A percentile compares a stretch with the other conserved stretches of the same genome.
Evolutionary conservation across 495 filamentous ascomycete species (phyloP).

Genomic region (Aspergillus conjunctus): DNA sequence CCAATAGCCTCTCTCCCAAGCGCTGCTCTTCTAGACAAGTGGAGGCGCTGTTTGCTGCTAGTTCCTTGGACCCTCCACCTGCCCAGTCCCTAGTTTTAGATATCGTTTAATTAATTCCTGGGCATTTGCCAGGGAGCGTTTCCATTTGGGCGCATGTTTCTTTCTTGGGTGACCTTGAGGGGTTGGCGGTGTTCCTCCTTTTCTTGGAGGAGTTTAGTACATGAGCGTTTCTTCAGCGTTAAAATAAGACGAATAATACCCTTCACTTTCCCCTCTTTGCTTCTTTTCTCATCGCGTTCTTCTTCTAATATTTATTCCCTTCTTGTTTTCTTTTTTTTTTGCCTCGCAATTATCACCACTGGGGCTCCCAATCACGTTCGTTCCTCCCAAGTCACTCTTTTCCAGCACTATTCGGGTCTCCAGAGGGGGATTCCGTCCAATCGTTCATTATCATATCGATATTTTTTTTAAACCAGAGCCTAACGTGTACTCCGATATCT

Average conservation of each 20-base stretch:
- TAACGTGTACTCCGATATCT: neutral
- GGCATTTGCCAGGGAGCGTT: neutral
- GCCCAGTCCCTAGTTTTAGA: conserved; percentile 20
- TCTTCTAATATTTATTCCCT: conserved; percentile 6
- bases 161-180: conserved; percentile 10
- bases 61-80: conserved; percentile 8
- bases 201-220: neutral
- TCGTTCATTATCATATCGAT: conserved; percentile 11
- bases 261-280: neutral
- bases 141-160: neutral
- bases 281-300: neutral
- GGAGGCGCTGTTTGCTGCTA: conserved; percentile 13
- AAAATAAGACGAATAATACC: too few relatives aligned
- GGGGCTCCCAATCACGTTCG: conserved; percentile 15
- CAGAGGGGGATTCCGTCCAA: conserved; percentile 19
- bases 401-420: conserved; percentile 13
- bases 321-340: conserved; percentile 10
- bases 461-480: neutral
- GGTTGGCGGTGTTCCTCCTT: neutral
- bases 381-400: conserved; percentile 19
- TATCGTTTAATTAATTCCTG: conserved; percentile 21
- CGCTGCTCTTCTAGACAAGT: conserved; percentile 1
- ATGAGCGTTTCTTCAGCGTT: neutral
- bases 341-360: conserved; percentile 12
- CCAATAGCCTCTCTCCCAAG: neutral